Conservation (phyloP, 225 moss, liverwort and hornwort species). For the Marchantia paleacea region DNA sequence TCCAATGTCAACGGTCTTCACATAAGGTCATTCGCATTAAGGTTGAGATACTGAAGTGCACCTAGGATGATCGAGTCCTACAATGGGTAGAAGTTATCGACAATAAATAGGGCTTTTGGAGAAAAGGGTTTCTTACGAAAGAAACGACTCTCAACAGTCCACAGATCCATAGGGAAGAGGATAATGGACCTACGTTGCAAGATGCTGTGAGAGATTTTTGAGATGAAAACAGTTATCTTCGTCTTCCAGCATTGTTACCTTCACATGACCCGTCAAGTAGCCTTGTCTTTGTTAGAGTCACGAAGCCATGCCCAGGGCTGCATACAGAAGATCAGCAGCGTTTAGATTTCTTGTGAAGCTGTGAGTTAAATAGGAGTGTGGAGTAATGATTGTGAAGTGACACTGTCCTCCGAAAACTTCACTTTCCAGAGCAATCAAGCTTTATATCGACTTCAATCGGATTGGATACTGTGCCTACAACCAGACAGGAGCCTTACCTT, state of each 20-base stretch:
- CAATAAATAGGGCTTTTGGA: too few relatives aligned
- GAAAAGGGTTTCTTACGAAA: too few relatives aligned
- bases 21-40: too few relatives aligned
- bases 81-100: too few relatives aligned
- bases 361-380: too few relatives aligned
- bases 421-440: neutral
- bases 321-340: constrained; percentile 6
- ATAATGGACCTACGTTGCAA: constrained; percentile 71
- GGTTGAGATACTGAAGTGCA: too few relatives aligned
- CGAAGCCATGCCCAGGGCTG: constrained; percentile 18
- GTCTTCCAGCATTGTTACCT: constrained; percentile 89
- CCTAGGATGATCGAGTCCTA: too few relatives aligned
- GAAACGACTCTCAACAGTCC: too few relatives aligned
- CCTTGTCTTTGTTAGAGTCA: constrained; percentile 21
- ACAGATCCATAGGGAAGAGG: constrained; percentile 4
- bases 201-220: constrained; percentile 83
- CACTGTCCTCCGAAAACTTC: neutral
- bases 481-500: constrained; percentile 43
- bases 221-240: constrained; percentile 68
- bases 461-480: neutral
- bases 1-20: too few relatives aligned
- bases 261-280: constrained; percentile 32
- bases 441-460: neutral
- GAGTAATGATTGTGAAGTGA: neutral
- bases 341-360: neutral